A percentile compares a stretch with the other conserved stretches of the same genome.
Evolutionary conservation across 495 filamentous ascomycete species (phyloP).

Genomic region (Neurospora tetrasperma): DNA sequence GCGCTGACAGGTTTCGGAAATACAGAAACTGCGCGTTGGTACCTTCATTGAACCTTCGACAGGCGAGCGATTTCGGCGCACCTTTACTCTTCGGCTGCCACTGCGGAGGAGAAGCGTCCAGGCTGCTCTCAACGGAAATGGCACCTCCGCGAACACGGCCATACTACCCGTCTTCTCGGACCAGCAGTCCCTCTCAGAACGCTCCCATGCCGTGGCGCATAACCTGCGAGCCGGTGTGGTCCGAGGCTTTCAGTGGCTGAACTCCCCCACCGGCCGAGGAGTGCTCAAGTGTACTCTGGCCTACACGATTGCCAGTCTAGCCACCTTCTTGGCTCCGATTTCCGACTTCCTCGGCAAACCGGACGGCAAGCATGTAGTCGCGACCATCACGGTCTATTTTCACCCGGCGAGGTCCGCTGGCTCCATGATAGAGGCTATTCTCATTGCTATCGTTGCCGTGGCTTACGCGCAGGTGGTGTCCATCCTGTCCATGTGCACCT

Average conservation of each 20-base stretch:
- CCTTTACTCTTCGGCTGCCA: conserved; percentile 42
- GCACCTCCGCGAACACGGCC: conserved; percentile 7
- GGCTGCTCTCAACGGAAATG: conserved; percentile 13
- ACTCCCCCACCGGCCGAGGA: conserved; percentile 51
- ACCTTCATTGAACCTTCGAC: conserved; percentile 51
- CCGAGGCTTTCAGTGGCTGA: conserved; percentile 31
- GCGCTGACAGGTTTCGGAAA: background rate
- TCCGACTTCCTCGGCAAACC: conserved; percentile 66
- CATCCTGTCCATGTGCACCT: conserved; percentile 77
- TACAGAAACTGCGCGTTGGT: conserved; percentile 48
- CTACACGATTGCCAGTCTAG: conserved; percentile 79
- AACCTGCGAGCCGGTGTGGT: conserved; percentile 12
- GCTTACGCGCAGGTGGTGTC: conserved; percentile 73
- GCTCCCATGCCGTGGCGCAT: conserved; percentile 21
- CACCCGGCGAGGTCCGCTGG: conserved; percentile 87
- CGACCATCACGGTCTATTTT: conserved; percentile 89
- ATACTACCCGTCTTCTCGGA: conserved; percentile 7
- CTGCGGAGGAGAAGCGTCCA: conserved; percentile 8
- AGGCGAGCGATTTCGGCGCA: conserved; percentile 48
- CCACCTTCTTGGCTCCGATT: conserved; percentile 70
- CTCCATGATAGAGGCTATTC: conserved; percentile 79
- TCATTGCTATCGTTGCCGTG: conserved; percentile 76
- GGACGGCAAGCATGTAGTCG: conserved; percentile 94
- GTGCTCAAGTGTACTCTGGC: conserved; percentile 91
- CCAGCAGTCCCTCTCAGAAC: conserved; percentile 14